Conservation (phyloP, 2,329 filamentous ascomycete genomes). For the Fusarium poae region DNA sequence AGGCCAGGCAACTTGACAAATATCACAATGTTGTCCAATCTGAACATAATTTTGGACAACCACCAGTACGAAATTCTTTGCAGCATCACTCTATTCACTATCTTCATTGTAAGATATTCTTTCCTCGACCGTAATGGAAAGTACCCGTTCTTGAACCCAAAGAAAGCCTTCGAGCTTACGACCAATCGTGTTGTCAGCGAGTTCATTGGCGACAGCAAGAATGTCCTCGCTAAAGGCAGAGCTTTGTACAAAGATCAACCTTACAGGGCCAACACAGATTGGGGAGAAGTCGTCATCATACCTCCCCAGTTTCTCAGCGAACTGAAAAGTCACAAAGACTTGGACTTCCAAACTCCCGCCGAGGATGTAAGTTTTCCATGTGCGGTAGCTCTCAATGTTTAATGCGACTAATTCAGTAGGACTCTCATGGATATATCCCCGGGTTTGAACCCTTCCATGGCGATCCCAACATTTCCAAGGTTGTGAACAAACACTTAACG, state of each 20-base stretch:
- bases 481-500: conserved; percentile 7
- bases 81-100: neutral
- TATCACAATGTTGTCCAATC: neutral
- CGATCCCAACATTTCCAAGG: neutral
- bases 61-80: neutral
- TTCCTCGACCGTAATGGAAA: conserved; percentile 27
- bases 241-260: neutral
- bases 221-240: neutral
- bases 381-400: neutral
- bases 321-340: neutral
- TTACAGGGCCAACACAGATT: neutral
- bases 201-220: neutral
- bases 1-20: neutral
- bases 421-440: conserved; percentile 2
- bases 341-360: neutral
- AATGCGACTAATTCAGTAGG: neutral
- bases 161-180: neutral
- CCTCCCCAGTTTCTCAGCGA: neutral
- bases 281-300: neutral
- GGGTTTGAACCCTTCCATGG: neutral
- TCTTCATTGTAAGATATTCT: neutral
- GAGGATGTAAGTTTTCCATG: neutral
- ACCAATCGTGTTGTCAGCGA: neutral
- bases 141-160: neutral
- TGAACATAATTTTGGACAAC: neutral